Conservation (phyloP, 805 yeast species). For the Blastobotrys mokoenaii region DNA sequence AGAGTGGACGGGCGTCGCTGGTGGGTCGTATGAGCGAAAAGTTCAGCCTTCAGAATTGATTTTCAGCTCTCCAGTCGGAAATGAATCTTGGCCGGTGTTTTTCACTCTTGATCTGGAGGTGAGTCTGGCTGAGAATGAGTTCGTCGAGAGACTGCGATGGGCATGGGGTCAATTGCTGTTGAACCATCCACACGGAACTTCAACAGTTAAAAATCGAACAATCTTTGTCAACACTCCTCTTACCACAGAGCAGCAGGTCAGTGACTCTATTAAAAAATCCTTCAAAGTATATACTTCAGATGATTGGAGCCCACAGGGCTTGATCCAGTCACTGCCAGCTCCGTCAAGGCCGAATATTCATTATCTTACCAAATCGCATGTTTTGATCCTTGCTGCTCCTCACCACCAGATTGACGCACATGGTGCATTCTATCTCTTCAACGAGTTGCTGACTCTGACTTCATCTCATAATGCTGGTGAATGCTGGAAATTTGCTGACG, state of each 20-base stretch:
- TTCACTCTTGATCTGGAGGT: not conserved
- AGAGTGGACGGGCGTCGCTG: not conserved
- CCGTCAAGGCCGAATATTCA: too few relatives aligned
- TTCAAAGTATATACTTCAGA: too few relatives aligned
- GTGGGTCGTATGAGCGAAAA: not conserved
- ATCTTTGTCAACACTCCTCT: not conserved
- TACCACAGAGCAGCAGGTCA: too few relatives aligned
- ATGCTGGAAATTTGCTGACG: too few relatives aligned
- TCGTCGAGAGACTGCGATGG: not conserved
- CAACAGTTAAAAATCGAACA: not conserved
- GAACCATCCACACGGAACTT: not conserved
- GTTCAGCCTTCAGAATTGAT: not conserved
- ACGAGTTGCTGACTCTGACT: not conserved
- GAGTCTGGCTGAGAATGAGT: not conserved
- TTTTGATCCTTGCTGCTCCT: conserved; percentile 2
- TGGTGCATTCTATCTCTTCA: conserved; percentile 3
- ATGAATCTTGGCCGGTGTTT: conserved; percentile 3
- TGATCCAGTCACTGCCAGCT: too few relatives aligned
- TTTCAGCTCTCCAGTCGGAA: not conserved
- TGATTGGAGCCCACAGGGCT: too few relatives aligned
- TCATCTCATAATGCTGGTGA: too few relatives aligned
- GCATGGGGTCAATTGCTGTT: not conserved
- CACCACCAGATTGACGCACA: conserved; percentile 3
- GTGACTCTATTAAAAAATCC: too few relatives aligned
- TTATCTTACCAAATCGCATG: conserved; percentile 1